These are phyloP conservation scores for Cercospora citrullina DNA, from an alignment of 2,329 filamentous ascomycete genomes.

Conservation along the genomic window DNA sequence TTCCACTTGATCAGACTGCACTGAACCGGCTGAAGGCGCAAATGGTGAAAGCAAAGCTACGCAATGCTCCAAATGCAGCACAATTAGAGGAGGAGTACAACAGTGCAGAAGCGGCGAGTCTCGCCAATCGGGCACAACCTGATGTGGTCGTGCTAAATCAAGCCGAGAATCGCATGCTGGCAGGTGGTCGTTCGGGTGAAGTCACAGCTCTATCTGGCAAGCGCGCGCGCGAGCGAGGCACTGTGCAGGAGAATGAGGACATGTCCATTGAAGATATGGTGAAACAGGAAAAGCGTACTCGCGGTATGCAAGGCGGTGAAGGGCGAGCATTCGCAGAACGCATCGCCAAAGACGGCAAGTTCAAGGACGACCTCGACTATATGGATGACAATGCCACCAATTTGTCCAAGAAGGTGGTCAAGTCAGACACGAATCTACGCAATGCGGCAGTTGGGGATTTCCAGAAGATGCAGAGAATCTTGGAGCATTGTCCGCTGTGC, in stretches of 20 bases:
- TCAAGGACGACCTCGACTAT: slow-evolving; percentile 90
- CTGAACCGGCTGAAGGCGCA: slow-evolving; percentile 89
- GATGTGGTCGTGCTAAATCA: slow-evolving; percentile 78
- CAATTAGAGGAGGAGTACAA: slow-evolving; percentile 84
- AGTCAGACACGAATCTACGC: slow-evolving; percentile 82
- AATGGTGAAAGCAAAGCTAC: slow-evolving; percentile 93
- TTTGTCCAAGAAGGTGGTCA: slow-evolving; percentile 82
- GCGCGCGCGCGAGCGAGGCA: slow-evolving; percentile 78
- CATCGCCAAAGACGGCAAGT: slow-evolving; percentile 90
- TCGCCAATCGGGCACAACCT: slow-evolving; percentile 56
- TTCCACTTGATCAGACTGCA: slow-evolving; percentile 69
- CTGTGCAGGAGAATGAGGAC: slow-evolving; percentile 87
- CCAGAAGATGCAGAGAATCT: slow-evolving; percentile 80
- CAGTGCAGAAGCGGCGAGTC: slow-evolving; percentile 64
- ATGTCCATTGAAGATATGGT: slow-evolving; percentile 98
- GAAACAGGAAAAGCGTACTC: slow-evolving; percentile 84
- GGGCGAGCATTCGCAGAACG: slow-evolving; percentile 81
- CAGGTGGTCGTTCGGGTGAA: slow-evolving; percentile 71
- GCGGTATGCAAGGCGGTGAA: slow-evolving; percentile 67
- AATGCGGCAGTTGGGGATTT: slow-evolving; percentile 85
- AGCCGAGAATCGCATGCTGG: slow-evolving; percentile 87
- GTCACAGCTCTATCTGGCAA: slow-evolving; percentile 76
- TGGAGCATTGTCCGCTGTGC: slow-evolving; percentile 87
- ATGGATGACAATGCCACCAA: slow-evolving; percentile 95
- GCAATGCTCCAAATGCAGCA: slow-evolving; percentile 70